Conservation (phyloP, 176 grass and related monocot genomes). For the Phoenix roebelenii region DNA sequence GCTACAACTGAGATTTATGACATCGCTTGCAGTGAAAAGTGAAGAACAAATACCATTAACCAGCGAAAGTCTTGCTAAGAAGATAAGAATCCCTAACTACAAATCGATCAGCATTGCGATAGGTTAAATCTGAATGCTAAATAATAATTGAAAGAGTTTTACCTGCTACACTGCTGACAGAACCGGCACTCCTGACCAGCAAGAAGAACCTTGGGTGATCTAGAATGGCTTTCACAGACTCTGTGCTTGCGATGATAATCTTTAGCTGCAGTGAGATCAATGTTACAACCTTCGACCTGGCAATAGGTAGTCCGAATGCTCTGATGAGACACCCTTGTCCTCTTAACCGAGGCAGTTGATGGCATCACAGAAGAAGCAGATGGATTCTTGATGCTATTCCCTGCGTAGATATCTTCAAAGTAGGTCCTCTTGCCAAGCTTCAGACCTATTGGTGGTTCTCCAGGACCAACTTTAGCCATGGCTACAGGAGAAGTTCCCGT, state of each 20-base stretch:
- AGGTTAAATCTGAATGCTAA: too few species aligned
- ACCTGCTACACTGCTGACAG: slow-evolving; percentile 94
- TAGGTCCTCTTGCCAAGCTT: slow-evolving; percentile 18
- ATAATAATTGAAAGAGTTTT: neutral
- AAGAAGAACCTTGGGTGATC: slow-evolving; percentile 63
- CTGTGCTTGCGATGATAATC: slow-evolving; percentile 86
- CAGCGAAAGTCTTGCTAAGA: neutral
- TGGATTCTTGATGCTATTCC: neutral
- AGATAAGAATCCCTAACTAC: too few species aligned
- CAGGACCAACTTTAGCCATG: neutral
- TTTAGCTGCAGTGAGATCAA: slow-evolving; percentile 46
- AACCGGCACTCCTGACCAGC: slow-evolving; percentile 72
- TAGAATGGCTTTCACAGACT: slow-evolving; percentile 71
- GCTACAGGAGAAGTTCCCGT: neutral
- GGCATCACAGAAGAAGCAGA: neutral
- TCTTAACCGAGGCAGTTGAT: slow-evolving; percentile 2
- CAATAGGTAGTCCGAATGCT: slow-evolving; percentile 13
- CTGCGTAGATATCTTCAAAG: slow-evolving; percentile 9
- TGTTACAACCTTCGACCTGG: slow-evolving; percentile 66
- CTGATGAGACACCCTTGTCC: neutral
- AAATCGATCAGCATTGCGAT: too few species aligned
- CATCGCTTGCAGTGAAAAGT: neutral
- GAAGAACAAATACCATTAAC: slow-evolving; percentile 2
- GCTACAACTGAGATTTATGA: too few species aligned
- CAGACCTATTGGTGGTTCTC: slow-evolving; percentile 5